These are phyloP conservation scores for Beauveria sp. DNA, from an alignment of 2,329 filamentous ascomycete genomes.

Conservation along the genomic window DNA sequence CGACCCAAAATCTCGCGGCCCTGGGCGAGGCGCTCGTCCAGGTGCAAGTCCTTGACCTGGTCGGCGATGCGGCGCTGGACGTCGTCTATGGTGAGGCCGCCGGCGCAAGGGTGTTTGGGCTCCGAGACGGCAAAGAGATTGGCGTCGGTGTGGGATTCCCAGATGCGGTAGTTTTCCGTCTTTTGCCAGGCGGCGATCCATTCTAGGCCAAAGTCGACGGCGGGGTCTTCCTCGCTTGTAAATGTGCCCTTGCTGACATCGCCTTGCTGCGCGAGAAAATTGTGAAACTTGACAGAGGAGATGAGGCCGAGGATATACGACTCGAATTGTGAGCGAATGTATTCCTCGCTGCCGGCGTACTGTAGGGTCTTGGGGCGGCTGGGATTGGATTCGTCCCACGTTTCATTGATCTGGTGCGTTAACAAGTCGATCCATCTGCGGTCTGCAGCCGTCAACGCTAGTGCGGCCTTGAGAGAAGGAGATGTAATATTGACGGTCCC, in stretches of 20 bases:
- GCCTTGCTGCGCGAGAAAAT: constrained; percentile 57
- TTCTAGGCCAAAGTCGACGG: constrained; percentile 71
- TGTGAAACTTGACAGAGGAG: constrained; percentile 83
- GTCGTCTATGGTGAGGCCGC: constrained; percentile 87
- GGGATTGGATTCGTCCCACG: constrained; percentile 91
- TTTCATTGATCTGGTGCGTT: constrained; percentile 87
- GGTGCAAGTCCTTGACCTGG: constrained; percentile 87
- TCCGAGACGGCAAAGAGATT: constrained; percentile 93
- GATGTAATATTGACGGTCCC: constrained; percentile 78
- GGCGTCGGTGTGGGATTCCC: constrained; percentile 70
- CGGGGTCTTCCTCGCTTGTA: constrained; percentile 74
- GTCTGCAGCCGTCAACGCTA: constrained; percentile 77
- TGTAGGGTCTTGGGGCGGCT: constrained; percentile 87
- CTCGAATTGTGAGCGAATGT: constrained; percentile 94
- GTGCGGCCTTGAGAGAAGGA: constrained; percentile 63
- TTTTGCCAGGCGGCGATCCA: constrained; percentile 83
- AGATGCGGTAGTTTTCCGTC: constrained; percentile 89
- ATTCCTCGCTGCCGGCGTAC: constrained; percentile 93
- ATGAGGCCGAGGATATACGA: constrained; percentile 89
- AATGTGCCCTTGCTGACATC: constrained; percentile 65
- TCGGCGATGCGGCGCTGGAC: constrained; percentile 83
- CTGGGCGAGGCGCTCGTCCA: constrained; percentile 82
- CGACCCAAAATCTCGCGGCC: constrained; percentile 81
- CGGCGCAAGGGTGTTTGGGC: constrained; percentile 86
- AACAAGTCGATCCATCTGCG: constrained; percentile 95